phyloP scores from a whole-genome alignment of 768 basidiomycete species.

The Leccinum disarticulatum region DNA sequence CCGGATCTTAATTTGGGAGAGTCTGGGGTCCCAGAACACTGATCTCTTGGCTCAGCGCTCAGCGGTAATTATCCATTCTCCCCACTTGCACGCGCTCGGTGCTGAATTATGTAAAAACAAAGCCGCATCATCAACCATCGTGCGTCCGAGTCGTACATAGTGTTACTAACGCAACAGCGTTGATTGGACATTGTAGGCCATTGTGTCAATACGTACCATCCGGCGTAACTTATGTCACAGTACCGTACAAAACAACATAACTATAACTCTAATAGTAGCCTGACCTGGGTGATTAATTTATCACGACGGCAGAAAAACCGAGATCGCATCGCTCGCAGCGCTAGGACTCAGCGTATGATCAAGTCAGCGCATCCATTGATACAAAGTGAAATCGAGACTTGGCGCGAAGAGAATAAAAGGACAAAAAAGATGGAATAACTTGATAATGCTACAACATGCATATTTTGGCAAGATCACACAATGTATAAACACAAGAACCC shows the following conservation, averaged over 20 bases:
- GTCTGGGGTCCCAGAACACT: background rate
- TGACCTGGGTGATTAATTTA: too few relatives aligned
- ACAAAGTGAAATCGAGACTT: too few relatives aligned
- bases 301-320: too few relatives aligned
- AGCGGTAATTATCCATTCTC: too few relatives aligned
- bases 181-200: background rate
- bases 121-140: background rate
- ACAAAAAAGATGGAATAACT: background rate
- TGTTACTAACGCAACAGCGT: background rate
- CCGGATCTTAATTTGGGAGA: background rate
- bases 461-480: background rate
- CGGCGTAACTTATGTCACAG: too few relatives aligned
- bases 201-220: background rate
- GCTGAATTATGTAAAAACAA: background rate
- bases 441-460: constrained; percentile 5
- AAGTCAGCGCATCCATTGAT: background rate
- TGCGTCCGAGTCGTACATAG: background rate
- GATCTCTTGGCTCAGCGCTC: too few relatives aligned
- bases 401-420: background rate
- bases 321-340: too few relatives aligned
- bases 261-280: too few relatives aligned
- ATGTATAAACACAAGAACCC: background rate
- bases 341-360: too few relatives aligned
- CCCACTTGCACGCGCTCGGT: too few relatives aligned
- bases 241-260: too few relatives aligned